phyloP scores from a whole-genome alignment of 208 protist species.

The Angomonas ambiguus region DNA sequence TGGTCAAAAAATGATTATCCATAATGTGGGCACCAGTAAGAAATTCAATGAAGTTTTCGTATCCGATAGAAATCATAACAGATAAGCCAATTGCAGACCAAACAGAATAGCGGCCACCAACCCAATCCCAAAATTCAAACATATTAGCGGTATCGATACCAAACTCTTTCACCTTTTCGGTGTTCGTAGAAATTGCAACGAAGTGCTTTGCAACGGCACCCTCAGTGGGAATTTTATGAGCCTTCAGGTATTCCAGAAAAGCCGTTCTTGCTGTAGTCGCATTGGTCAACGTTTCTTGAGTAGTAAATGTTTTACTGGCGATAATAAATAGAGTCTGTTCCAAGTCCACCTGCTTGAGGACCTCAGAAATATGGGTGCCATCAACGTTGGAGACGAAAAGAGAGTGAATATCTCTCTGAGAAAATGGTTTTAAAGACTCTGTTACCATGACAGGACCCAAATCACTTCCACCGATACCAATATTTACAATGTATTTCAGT shows the following conservation, averaged over 20 bases:
- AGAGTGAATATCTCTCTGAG: constrained; percentile 50
- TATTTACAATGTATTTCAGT: constrained; percentile 96
- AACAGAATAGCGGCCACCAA: constrained; percentile 97
- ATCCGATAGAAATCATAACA: constrained; percentile 94
- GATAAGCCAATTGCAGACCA: constrained; percentile 96
- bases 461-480: constrained; percentile 97
- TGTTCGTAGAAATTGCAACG: constrained; percentile 96
- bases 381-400: constrained; percentile 98
- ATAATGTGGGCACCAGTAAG: constrained; percentile 86
- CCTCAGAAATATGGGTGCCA: constrained; percentile 94
- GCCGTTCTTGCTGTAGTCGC: constrained; percentile 86
- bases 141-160: constrained; percentile 96
- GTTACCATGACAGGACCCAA: constrained; percentile 94
- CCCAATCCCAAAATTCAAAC: constrained; percentile 99
- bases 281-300: constrained; percentile 96
- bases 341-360: constrained; percentile 71
- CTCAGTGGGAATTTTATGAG: constrained; percentile 27
- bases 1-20: constrained; percentile 74
- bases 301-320: constrained; percentile 98
- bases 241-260: constrained; percentile 69
- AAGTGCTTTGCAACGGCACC: constrained; percentile 95
- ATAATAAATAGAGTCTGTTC: constrained; percentile 96
- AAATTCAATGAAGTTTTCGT: constrained; percentile 93
- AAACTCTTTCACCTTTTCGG: constrained; percentile 85
- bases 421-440: constrained; percentile 91